A percentile compares a stretch with the other conserved stretches of the same genome.
These are phyloP conservation scores for Thuja plicata DNA, from an alignment of 83 land plant species.

Conservation along the genomic window DNA sequence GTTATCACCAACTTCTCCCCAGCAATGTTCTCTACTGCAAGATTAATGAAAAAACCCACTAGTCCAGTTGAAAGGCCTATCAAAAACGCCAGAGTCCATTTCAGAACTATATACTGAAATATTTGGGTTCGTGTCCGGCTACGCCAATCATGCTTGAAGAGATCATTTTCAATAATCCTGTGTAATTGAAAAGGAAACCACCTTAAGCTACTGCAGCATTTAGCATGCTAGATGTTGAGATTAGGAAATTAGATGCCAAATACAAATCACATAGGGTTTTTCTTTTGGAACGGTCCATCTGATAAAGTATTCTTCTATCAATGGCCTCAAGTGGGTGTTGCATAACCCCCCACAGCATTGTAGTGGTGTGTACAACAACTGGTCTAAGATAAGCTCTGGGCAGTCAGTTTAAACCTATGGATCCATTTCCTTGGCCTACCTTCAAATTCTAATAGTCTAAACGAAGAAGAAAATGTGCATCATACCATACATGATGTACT, in stretches of 20 bases:
- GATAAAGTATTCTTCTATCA: background rate
- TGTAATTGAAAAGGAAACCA: background rate
- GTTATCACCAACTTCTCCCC: constrained; percentile 36
- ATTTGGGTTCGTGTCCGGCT: constrained; percentile 33
- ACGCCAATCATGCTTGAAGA: constrained; percentile 58
- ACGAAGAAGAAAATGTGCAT: too few species aligned
- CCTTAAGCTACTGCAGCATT: background rate
- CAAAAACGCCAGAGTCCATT: constrained; percentile 50
- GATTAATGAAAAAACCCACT: constrained; percentile 33
- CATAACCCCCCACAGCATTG: background rate
- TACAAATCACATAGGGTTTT: background rate
- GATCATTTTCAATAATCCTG: constrained; percentile 53
- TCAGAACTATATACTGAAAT: constrained; percentile 36
- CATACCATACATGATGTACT: too few species aligned
- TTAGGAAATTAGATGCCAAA: background rate
- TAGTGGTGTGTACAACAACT: background rate
- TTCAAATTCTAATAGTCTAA: too few species aligned
- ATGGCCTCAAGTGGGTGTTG: background rate
- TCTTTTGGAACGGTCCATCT: background rate
- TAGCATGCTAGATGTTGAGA: background rate
- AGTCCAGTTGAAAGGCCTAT: constrained; percentile 40
- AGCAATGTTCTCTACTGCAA: constrained; percentile 50
- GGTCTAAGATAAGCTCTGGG: background rate
- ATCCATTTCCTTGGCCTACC: background rate
- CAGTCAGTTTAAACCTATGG: background rate